Conservation (phyloP, 345 rosid species). For the Lepidium aucheri region DNA sequence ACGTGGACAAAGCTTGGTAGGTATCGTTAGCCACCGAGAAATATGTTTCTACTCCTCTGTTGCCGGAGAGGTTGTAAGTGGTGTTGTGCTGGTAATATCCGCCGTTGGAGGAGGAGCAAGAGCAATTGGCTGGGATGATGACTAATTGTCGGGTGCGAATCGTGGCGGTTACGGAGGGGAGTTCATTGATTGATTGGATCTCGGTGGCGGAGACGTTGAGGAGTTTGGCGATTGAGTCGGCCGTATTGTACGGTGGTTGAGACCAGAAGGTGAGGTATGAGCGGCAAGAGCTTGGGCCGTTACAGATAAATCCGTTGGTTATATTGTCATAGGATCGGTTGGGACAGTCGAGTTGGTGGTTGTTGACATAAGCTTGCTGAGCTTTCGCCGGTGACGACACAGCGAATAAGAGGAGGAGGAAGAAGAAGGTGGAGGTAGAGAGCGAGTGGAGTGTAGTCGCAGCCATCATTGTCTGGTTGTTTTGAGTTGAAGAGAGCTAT, state of each 20-base stretch:
- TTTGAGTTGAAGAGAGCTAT: not conserved
- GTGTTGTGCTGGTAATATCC: constrained; percentile 41
- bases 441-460: constrained; percentile 8
- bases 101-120: constrained; percentile 48
- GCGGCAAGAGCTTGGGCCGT: constrained; percentile 42
- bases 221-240: constrained; percentile 34
- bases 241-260: constrained; percentile 32
- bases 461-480: not conserved
- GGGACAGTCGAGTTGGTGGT: constrained; percentile 45
- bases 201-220: constrained; percentile 30
- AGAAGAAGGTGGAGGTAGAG: not conserved
- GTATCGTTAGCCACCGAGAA: constrained; percentile 59
- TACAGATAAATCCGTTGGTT: constrained; percentile 52
- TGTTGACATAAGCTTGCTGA: constrained; percentile 62
- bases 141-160: constrained; percentile 32
- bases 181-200: constrained; percentile 50
- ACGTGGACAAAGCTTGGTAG: constrained; percentile 82
- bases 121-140: constrained; percentile 56
- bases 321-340: constrained; percentile 13
- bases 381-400: constrained; percentile 6
- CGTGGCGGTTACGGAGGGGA: constrained; percentile 29
- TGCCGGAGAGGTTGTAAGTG: constrained; percentile 36
- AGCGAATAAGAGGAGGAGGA: constrained; percentile 1
- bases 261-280: constrained; percentile 78
- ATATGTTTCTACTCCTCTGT: constrained; percentile 37